A percentile compares a stretch with the other conserved stretches of the same genome.
These are phyloP conservation scores for Aspergillus clavatus DNA, from an alignment of 2,329 filamentous ascomycete genomes.

Conservation along the genomic window DNA sequence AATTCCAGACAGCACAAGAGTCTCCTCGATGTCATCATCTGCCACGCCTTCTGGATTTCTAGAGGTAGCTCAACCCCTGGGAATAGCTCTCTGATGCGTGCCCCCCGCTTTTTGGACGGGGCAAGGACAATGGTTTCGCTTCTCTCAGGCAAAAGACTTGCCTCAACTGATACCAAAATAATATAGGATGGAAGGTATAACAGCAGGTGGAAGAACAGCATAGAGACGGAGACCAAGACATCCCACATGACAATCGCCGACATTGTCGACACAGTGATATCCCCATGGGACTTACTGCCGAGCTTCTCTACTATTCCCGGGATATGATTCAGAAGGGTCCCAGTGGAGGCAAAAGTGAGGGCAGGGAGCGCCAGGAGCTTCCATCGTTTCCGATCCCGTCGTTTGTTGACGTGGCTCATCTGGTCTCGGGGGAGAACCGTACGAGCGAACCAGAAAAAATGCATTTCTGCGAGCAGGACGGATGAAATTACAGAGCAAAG, in stretches of 20 bases:
- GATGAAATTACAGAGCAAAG: not conserved
- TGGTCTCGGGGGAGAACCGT: not conserved
- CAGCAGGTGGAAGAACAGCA: constrained; percentile 1
- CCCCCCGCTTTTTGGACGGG: not conserved
- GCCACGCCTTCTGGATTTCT: not conserved
- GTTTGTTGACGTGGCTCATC: not conserved
- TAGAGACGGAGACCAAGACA: not conserved
- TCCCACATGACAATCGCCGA: not conserved
- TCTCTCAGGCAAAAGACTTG: not conserved
- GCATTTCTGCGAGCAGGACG: constrained; percentile 3
- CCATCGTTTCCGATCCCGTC: not conserved
- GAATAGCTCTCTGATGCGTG: not conserved
- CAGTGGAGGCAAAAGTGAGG: not conserved
- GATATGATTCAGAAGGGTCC: not conserved
- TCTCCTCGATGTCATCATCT: constrained; percentile 1
- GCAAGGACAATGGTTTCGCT: constrained; percentile 2
- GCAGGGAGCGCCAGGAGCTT: not conserved
- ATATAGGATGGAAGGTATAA: constrained; percentile 2
- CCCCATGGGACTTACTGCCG: not conserved
- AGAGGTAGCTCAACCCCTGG: not conserved
- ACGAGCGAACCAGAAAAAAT: constrained; percentile 1
- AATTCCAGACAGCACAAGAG: constrained; percentile 4
- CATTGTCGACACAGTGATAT: not conserved
- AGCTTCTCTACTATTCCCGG: not conserved
- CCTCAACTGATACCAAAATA: constrained; percentile 1